A percentile compares a stretch with the other conserved stretches of the same genome.
phyloP scores from a whole-genome alignment of 2,329 filamentous ascomycete genomes.

The Diaporthe sp. region DNA sequence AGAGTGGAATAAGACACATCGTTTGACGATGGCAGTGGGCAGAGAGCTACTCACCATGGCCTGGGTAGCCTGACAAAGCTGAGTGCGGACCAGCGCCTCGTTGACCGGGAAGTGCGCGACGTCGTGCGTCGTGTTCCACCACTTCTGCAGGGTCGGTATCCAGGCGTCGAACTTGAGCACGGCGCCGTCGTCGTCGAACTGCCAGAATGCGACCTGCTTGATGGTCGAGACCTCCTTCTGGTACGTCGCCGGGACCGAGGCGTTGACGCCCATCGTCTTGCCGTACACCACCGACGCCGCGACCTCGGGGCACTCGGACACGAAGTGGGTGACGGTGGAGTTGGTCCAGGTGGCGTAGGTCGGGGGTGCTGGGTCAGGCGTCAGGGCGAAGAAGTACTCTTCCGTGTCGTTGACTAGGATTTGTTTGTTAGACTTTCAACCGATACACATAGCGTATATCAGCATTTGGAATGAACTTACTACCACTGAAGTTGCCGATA shows the following conservation, averaged over 20 bases:
- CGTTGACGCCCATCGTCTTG: slow-evolving; percentile 50
- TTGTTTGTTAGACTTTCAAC: background rate
- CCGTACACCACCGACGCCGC: slow-evolving; percentile 55
- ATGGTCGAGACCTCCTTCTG: slow-evolving; percentile 50
- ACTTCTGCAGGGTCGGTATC: slow-evolving; percentile 57
- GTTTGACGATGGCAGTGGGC: no score
- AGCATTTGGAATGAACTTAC: background rate
- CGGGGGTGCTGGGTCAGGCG: slow-evolving; percentile 50
- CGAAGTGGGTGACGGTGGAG: slow-evolving; percentile 51
- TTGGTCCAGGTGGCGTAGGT: slow-evolving; percentile 50
- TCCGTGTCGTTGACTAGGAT: slow-evolving; percentile 54
- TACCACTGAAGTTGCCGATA: slow-evolving; percentile 55
- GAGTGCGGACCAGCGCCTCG: slow-evolving; percentile 40
- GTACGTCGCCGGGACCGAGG: slow-evolving; percentile 19
- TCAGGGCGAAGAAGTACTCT: slow-evolving; percentile 60
- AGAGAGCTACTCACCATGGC: background rate
- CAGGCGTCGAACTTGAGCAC: slow-evolving; percentile 59
- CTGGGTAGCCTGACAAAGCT: slow-evolving; percentile 13
- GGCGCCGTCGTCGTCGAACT: slow-evolving; percentile 58
- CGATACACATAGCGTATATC: background rate
- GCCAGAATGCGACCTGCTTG: slow-evolving; percentile 61
- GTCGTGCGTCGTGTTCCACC: slow-evolving; percentile 49
- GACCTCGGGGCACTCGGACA: slow-evolving; percentile 52
- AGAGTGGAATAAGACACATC: background rate
- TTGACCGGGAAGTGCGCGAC: slow-evolving; percentile 48